These are phyloP conservation scores for Penicillium freii DNA, from an alignment of 2,329 filamentous ascomycete species.

Conservation along the genomic window DNA sequence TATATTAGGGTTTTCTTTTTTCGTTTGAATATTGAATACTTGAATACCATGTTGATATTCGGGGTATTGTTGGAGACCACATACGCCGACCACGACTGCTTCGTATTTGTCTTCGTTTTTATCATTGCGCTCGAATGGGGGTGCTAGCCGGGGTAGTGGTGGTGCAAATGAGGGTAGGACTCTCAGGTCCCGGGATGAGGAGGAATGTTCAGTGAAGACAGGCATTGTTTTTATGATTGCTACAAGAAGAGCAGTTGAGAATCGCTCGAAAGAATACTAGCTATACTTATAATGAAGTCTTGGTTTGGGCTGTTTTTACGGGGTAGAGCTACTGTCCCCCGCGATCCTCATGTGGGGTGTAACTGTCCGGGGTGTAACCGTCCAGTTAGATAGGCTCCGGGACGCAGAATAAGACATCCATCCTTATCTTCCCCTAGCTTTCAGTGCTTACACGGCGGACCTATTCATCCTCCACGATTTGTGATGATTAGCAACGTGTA, in stretches of 20 bases:
- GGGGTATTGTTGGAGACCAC: not conserved
- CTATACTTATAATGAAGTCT: not conserved
- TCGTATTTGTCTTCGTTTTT: constrained; percentile 36
- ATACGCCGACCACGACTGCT: constrained; percentile 40
- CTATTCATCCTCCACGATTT: too few species aligned
- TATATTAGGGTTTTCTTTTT: not conserved
- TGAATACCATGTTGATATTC: not conserved
- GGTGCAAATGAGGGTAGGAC: constrained; percentile 39
- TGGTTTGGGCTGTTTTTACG: not conserved
- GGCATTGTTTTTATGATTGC: constrained; percentile 30
- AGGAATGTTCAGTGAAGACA: constrained; percentile 36
- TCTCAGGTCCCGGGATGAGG: constrained; percentile 37
- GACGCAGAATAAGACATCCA: too few species aligned
- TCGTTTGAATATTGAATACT: not conserved
- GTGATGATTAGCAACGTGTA: too few species aligned
- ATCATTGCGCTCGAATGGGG: constrained; percentile 16
- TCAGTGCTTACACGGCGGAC: too few species aligned
- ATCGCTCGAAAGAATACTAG: not conserved
- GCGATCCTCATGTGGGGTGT: not conserved
- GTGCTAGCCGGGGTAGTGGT: constrained; percentile 36
- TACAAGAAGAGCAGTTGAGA: not conserved
- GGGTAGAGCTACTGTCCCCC: not conserved
- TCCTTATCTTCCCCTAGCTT: too few species aligned
- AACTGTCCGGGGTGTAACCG: not conserved
- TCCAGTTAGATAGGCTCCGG: too few species aligned